These are phyloP conservation scores for Rhodotorula toruloides DNA, from an alignment of 768 basidiomycete genomes.

Conservation along the genomic window DNA sequence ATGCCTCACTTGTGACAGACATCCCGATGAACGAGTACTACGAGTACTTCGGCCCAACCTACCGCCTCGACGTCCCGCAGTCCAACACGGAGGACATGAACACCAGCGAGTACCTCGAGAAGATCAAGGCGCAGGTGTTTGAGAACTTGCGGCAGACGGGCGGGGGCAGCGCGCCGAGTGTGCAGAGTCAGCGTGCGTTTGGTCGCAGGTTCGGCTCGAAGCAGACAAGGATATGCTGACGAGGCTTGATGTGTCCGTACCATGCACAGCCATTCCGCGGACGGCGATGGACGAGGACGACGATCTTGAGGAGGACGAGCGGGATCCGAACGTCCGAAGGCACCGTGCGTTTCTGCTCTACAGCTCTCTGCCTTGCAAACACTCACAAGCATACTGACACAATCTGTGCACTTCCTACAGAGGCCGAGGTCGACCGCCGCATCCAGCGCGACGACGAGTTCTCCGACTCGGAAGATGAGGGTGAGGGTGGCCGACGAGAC, in stretches of 20 bases:
- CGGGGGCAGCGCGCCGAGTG: constrained; percentile 69
- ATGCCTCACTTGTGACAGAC: constrained; percentile 53
- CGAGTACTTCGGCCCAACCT: constrained; percentile 97
- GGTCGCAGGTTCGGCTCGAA: background rate
- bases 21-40: constrained; percentile 99
- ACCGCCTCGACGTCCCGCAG: constrained; percentile 86
- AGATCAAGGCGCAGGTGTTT: constrained; percentile 84
- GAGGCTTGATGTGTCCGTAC: too few relatives aligned
- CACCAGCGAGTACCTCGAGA: constrained; percentile 82
- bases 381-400: background rate
- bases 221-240: background rate
- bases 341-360: constrained; percentile 51
- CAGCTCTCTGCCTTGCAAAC: background rate
- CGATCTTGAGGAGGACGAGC: constrained; percentile 84
- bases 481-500: constrained; percentile 53
- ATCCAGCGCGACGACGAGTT: constrained; percentile 81
- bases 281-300: constrained; percentile 71
- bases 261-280: constrained; percentile 67
- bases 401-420: constrained; percentile 37
- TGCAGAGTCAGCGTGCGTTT: constrained; percentile 77
- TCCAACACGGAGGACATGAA: constrained; percentile 96
- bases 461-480: constrained; percentile 97
- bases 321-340: constrained; percentile 68
- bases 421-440: constrained; percentile 69
- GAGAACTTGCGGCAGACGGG: constrained; percentile 80